Evolutionary conservation across 441 rosid genomes (phyloP), one percentile per base, ranked within the genome.

Genomic region (Arabidopsis hybrid): DNA sequence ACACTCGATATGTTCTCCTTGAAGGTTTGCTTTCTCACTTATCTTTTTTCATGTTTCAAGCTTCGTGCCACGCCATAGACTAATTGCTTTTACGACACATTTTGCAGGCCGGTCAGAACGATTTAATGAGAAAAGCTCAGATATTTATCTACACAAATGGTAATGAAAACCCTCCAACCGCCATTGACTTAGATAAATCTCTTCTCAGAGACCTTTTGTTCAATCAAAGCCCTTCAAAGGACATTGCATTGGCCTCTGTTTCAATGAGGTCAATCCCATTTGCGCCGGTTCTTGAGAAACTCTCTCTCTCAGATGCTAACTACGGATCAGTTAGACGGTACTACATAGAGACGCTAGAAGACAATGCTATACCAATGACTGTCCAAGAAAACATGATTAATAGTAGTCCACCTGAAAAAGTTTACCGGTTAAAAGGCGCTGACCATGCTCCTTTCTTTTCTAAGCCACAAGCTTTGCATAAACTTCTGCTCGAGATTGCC

Each of bases 381-480:
- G 73, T 85, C 21, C 99, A 92, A 68, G 91, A 92, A 43, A 81
- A 77, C 72, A 88, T 92, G 99, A 81, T 89, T 55, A 88, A 83
- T 59, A 67, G 85, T 16, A 83, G 82, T 69, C 92, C 96, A 7
- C 98, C 98, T 0, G 96, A 92, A 72, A 81, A 84, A 35, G 95
- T 91, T 16, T 89, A 86, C 75, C 83, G 78, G 29, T 69, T 95
- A 34, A 95, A 88, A 84, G 98, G 98, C 6, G 85, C 96, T 1
- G 99, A 95, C 56, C 99, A 95, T 76, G 91, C 99, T 16, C 98
- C 99, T 11, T 95, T 95, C 79, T 95, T 95, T 83, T 95, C 98
- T 9, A 95, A 95, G 85, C 99, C 98, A 76, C 99, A 92, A 80
- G 91, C 93, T 40, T 83, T 92, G 39, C 97, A 95, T 80, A 91